Conservation (phyloP, 225 moss, liverwort and hornwort genomes). For the Straminergon stramineum region DNA sequence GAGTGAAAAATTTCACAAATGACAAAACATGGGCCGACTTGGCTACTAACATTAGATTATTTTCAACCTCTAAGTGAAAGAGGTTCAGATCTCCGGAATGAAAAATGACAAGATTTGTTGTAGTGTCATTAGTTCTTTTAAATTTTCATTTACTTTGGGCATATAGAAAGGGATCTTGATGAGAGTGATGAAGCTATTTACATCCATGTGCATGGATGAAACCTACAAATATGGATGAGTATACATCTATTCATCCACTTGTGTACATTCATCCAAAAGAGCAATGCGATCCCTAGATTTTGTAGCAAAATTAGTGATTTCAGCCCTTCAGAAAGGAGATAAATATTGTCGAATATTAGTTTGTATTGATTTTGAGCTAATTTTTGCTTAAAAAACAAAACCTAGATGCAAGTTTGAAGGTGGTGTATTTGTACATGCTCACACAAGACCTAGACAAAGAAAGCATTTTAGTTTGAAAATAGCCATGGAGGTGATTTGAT, state of each 20-base stretch:
- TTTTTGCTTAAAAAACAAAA: neutral
- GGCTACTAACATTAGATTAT: too few species aligned
- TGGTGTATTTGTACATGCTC: neutral
- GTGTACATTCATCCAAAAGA: neutral
- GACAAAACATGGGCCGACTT: too few species aligned
- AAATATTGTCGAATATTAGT: neutral
- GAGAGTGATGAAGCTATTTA: neutral
- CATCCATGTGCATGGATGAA: neutral
- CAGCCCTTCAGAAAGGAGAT: accelerated
- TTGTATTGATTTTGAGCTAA: neutral
- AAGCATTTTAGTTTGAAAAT: neutral
- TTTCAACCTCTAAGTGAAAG: too few species aligned
- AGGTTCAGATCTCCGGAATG: too few species aligned
- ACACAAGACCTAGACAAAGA: neutral
- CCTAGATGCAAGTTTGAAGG: too few species aligned
- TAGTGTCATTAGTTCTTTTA: too few species aligned
- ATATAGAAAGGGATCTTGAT: too few species aligned
- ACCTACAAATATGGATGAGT: neutral
- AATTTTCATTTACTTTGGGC: neutral
- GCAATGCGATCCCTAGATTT: neutral
- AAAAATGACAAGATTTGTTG: too few species aligned
- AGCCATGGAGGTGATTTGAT: neutral
- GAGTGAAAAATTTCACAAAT: too few species aligned
- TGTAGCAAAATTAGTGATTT: neutral
- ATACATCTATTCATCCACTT: too few species aligned